Base-by-base conservation (phyloP, 2,329 filamentous ascomycete genomes). In the Fusarium tjaetaba region DNA sequence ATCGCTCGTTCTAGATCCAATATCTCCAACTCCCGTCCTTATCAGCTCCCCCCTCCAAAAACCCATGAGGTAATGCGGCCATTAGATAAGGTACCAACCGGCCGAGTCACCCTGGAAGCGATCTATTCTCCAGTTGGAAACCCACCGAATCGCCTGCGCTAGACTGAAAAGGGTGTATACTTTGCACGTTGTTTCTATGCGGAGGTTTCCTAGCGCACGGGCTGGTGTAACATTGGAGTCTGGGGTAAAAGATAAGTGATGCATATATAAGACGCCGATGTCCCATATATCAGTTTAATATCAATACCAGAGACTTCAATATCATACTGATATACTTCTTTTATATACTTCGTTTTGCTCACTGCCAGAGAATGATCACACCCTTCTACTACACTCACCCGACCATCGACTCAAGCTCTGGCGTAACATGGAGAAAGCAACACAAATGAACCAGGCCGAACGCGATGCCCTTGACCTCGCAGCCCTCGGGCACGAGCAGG, bases 401-500 rank as follows among this genome's bases (percentile, higher is more conserved):
- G 42, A 73, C 60, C 60, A 46, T 74, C 72, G 60, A 74, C 68
- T 74, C 60, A 18, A 61, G 67, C 72, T 74, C 72, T 63, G 72
- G 72, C 48, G 68, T 69, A 63, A 72, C 72, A 74, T 74, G 72
- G 72, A 74, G 60, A 74, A 74, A 72, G 10, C 46, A 51, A 46
- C 60, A 65, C 65, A 56, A 62, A 74, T 74, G 72, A 74, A 74
- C 32, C 72, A 74, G n/a, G 72, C 72, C 36, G 72, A 74, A 34
- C 68, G 64, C 41, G 72, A 74, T 58, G 72, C 72, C 30, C 64
- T 74, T 30, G 82, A 84, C 61, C 82, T 85, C 56, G 83, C 83
- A 36, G 80, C 78, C 34, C 73, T 85, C 22, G 83, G 83, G 60
- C 83, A 85, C 60, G 76, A 74, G 39, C 80, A 84, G 72, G 78